Conservation (phyloP, 2,329 filamentous ascomycete species). For the Neonectria coccinea region DNA sequence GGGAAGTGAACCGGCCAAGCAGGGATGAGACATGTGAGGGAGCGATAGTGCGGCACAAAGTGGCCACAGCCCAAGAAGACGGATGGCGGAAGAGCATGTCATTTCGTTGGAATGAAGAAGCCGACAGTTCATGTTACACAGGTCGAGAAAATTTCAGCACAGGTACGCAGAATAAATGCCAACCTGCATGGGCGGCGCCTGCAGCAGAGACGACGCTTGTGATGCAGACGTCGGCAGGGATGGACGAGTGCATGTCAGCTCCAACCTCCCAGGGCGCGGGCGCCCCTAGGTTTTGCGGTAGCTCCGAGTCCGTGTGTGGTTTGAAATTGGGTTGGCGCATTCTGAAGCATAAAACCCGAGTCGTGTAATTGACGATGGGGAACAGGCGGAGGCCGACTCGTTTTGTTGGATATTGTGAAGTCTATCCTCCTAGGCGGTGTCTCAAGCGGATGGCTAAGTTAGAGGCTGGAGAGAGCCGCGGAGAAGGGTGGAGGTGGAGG, state of each 20-base stretch:
- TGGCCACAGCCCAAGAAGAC: slow-evolving; percentile 7
- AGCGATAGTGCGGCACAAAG: slow-evolving; percentile 4
- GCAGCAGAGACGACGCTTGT: slow-evolving; percentile 19
- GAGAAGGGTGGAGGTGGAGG: slow-evolving; percentile 7
- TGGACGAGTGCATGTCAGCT: slow-evolving; percentile 11
- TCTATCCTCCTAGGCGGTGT: background rate
- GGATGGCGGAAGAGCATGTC: slow-evolving; percentile 12
- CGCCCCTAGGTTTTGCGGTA: background rate
- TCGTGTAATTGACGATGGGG: background rate
- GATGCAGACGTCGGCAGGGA: slow-evolving; percentile 16
- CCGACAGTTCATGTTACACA: slow-evolving; percentile 14
- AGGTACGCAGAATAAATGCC: slow-evolving; percentile 5
- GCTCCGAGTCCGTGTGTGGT: background rate
- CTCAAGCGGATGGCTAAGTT: slow-evolving; percentile 6
- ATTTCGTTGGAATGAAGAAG: slow-evolving; percentile 19
- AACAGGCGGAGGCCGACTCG: background rate
- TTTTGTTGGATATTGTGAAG: too few relatives aligned
- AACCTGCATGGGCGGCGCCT: slow-evolving; percentile 17
- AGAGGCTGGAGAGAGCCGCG: background rate
- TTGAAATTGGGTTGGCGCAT: background rate
- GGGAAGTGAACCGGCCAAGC: background rate
- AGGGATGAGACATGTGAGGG: slow-evolving; percentile 12
- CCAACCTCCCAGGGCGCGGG: background rate
- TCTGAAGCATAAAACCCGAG: background rate
- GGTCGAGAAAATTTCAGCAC: background rate